phyloP scores from a whole-genome alignment of 2,329 filamentous ascomycete species.

The Hymenoscyphus fructigenus region DNA sequence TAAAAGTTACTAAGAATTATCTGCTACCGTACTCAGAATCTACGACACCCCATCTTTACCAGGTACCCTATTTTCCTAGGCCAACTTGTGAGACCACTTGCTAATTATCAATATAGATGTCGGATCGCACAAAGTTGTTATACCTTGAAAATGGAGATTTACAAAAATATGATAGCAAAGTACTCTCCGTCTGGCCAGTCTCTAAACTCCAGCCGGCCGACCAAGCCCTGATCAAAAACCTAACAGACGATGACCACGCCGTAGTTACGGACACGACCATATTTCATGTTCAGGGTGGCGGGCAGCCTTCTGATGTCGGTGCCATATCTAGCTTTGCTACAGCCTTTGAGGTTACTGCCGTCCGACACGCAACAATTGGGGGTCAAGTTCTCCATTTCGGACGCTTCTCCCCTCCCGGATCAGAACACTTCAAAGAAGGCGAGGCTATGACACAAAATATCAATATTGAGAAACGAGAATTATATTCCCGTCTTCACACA shows the following conservation, averaged over 20 bases:
- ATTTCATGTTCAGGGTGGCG: constrained; percentile 74
- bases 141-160: constrained; percentile 15
- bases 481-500: constrained; percentile 70
- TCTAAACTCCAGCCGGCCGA: constrained; percentile 23
- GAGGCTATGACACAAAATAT: constrained; percentile 55
- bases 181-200: constrained; percentile 22
- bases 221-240: constrained; percentile 56
- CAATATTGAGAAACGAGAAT: constrained; percentile 56
- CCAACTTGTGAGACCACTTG: background rate
- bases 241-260: constrained; percentile 50
- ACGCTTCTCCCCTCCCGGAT: constrained; percentile 43
- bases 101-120: background rate
- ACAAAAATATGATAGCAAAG: constrained; percentile 14
- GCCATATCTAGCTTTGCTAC: constrained; percentile 43
- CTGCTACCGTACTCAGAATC: background rate
- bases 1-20: too few relatives aligned
- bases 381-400: constrained; percentile 66
- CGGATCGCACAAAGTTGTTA: constrained; percentile 7
- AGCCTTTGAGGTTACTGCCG: constrained; percentile 54
- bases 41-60: background rate
- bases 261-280: constrained; percentile 65
- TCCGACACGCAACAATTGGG: constrained; percentile 52
- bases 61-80: background rate
- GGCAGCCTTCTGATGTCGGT: constrained; percentile 69
- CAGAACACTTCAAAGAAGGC: constrained; percentile 41